Conservation (phyloP, 768 basidiomycete genomes). For the Crassisporium funariophilum region DNA sequence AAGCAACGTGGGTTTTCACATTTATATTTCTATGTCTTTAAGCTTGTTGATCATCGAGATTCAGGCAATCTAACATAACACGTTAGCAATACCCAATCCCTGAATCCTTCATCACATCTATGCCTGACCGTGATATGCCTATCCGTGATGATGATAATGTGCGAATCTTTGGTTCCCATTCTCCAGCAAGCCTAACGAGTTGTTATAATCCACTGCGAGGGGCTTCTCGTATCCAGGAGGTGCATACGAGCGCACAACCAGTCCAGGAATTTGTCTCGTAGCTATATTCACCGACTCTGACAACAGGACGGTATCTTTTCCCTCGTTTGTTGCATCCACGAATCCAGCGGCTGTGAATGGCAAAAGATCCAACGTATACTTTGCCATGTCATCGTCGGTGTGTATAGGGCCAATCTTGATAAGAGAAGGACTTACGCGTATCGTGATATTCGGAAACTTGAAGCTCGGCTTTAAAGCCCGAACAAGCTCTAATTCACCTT, state of each 20-base stretch:
- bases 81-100: too few relatives aligned
- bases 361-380: slow-evolving; percentile 50
- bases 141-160: slow-evolving; percentile 23
- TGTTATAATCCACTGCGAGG: slow-evolving; percentile 50
- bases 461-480: slow-evolving; percentile 45
- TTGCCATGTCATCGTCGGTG: neutral
- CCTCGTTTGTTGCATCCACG: slow-evolving; percentile 19
- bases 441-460: slow-evolving; percentile 42
- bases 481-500: slow-evolving; percentile 55
- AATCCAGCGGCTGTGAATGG: slow-evolving; percentile 48
- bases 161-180: slow-evolving; percentile 57
- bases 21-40: too few relatives aligned
- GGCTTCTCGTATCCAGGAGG: slow-evolving; percentile 54
- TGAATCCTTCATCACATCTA: too few relatives aligned
- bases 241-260: slow-evolving; percentile 44
- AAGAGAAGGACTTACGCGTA: slow-evolving; percentile 40
- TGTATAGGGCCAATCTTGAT: neutral
- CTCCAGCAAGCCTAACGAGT: slow-evolving; percentile 51
- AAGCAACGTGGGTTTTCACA: too few relatives aligned
- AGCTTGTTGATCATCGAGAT: too few relatives aligned
- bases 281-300: slow-evolving; percentile 40
- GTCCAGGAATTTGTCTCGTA: slow-evolving; percentile 39
- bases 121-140: too few relatives aligned
- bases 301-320: slow-evolving; percentile 5
- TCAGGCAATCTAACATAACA: too few relatives aligned